phyloP scores from a whole-genome alignment of 495 filamentous ascomycete genomes.

The Trichoderma orchidacearum region DNA sequence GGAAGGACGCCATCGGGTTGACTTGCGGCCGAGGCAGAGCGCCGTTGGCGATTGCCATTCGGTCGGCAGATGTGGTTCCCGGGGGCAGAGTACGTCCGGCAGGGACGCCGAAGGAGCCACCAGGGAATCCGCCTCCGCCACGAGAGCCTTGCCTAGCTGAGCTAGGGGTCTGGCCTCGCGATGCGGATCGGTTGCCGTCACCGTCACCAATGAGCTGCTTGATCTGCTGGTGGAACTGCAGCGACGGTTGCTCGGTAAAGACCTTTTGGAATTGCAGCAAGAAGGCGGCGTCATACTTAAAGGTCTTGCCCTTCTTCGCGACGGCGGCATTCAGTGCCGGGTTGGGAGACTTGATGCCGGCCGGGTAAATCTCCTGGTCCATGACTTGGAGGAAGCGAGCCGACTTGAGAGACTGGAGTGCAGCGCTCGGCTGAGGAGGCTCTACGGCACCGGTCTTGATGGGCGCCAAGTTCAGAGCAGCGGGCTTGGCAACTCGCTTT shows the following conservation, averaged over 20 bases:
- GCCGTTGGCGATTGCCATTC: slow-evolving; percentile 36
- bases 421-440: slow-evolving; percentile 78
- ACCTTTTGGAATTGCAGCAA: slow-evolving; percentile 91
- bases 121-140: slow-evolving; percentile 33
- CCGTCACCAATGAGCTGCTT: slow-evolving; percentile 70
- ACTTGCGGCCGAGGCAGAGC: slow-evolving; percentile 28
- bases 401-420: slow-evolving; percentile 78
- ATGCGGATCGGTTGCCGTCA: slow-evolving; percentile 54
- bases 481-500: slow-evolving; percentile 46
- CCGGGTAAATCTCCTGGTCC: slow-evolving; percentile 61
- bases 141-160: slow-evolving; percentile 34
- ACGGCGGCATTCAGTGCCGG: slow-evolving; percentile 70
- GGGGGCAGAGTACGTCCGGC: slow-evolving; percentile 43
- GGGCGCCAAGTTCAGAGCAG: slow-evolving; percentile 64
- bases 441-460: slow-evolving; percentile 68
- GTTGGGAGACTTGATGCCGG: slow-evolving; percentile 73
- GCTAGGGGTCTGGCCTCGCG: slow-evolving; percentile 43
- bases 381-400: slow-evolving; percentile 59
- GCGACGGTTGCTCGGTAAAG: slow-evolving; percentile 87
- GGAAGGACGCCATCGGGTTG: slow-evolving; percentile 46
- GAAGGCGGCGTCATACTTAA: slow-evolving; percentile 93
- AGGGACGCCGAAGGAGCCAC: slow-evolving; percentile 54
- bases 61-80: slow-evolving; percentile 53
- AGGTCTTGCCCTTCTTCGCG: slow-evolving; percentile 58
- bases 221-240: slow-evolving; percentile 78